Conservation (phyloP, 2,329 filamentous ascomycete species). For the Xenoacremonium recifei region DNA sequence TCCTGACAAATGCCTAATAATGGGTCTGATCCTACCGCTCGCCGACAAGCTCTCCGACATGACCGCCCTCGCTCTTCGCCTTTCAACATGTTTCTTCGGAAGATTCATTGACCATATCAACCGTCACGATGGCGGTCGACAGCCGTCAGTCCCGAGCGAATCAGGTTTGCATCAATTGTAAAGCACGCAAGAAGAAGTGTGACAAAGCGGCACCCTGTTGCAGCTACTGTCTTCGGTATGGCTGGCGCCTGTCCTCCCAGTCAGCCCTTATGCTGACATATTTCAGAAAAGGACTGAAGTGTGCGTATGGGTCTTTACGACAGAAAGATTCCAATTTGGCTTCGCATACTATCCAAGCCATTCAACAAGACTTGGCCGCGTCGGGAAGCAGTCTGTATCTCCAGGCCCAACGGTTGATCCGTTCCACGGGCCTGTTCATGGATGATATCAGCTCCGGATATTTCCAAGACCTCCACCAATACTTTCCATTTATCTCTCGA, state of each 20-base stretch:
- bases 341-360: no score
- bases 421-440: constrained; percentile 1
- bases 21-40: no score
- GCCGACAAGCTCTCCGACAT: no score
- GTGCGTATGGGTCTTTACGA: neutral
- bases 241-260: no score
- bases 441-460: constrained; percentile 4
- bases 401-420: neutral
- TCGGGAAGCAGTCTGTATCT: neutral
- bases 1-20: neutral
- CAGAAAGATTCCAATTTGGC: no score
- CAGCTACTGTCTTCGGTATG: constrained; percentile 2
- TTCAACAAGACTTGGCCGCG: no score
- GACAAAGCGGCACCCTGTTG: constrained; percentile 1
- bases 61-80: no score
- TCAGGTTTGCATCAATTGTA: constrained; percentile 1
- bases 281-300: neutral
- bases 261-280: no score
- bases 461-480: constrained; percentile 1
- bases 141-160: neutral
- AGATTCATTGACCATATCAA: no score
- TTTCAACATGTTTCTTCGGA: no score
- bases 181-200: constrained; percentile 5
- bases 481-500: constrained; percentile 5
- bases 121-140: constrained; percentile 3